A percentile compares a stretch with the other conserved stretches of the same genome.
These are phyloP conservation scores for Leccinum incarnatum DNA, from an alignment of 768 basidiomycete genomes.

Conservation along the genomic window DNA sequence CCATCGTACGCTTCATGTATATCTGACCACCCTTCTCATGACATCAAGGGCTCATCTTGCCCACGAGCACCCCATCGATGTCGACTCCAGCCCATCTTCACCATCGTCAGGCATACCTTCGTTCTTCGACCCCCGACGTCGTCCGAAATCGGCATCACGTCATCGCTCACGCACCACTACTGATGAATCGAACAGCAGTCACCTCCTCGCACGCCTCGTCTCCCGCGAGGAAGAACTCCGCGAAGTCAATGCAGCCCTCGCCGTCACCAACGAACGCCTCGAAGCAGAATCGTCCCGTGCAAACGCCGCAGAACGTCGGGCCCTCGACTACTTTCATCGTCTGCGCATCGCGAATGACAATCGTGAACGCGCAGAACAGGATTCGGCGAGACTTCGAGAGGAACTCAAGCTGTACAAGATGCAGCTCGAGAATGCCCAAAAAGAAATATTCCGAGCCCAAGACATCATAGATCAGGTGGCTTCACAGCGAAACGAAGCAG, in stretches of 20 bases:
- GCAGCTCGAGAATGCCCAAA: conserved; percentile 44
- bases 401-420: conserved; percentile 46
- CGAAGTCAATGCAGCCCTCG: conserved; percentile 28
- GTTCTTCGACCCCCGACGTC: conserved; percentile 18
- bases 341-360: conserved; percentile 41
- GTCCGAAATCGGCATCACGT: conserved; percentile 27
- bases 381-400: conserved; percentile 36
- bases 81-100: conserved; percentile 31
- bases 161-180: conserved; percentile 27
- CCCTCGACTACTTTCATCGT: conserved; percentile 44
- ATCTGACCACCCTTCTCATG: not conserved
- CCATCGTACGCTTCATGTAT: conserved; percentile 1
- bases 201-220: conserved; percentile 30
- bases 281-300: conserved; percentile 43
- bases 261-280: conserved; percentile 31
- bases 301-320: conserved; percentile 43
- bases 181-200: conserved; percentile 30
- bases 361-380: conserved; percentile 38
- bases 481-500: conserved; percentile 42
- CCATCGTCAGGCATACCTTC: conserved; percentile 20
- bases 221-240: conserved; percentile 32
- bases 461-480: conserved; percentile 43
- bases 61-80: conserved; percentile 29
- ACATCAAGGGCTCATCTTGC: conserved; percentile 23
- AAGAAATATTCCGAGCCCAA: conserved; percentile 43